Percentiles rank a stretch among this genome's conserved stretches.
These are phyloP conservation scores for Daldinia caldariorum DNA, from an alignment of 495 filamentous ascomycete genomes.

Conservation along the genomic window DNA sequence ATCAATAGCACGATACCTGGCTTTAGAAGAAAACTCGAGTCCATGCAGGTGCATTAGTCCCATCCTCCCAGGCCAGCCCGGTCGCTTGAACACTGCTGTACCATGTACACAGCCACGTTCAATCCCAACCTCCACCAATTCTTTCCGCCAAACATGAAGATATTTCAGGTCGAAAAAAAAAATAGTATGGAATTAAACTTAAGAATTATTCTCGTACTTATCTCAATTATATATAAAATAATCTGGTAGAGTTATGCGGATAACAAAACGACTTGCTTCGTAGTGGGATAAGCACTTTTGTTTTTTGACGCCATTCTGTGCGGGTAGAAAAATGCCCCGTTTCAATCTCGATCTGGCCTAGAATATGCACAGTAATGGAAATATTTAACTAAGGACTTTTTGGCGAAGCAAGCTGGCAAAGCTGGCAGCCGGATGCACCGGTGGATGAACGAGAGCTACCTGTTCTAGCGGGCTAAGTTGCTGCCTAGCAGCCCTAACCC, in stretches of 20 bases:
- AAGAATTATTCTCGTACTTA: too few relatives aligned
- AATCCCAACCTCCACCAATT: constrained; percentile 23
- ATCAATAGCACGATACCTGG: constrained; percentile 27
- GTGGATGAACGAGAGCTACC: background rate
- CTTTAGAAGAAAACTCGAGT: constrained; percentile 18
- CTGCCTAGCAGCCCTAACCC: constrained; percentile 7
- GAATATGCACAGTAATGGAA: constrained; percentile 32
- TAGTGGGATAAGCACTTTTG: too few relatives aligned
- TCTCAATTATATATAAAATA: too few relatives aligned
- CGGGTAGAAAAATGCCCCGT: constrained; percentile 6
- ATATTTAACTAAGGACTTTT: background rate
- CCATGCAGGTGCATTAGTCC: constrained; percentile 19
- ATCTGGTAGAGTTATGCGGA: too few relatives aligned
- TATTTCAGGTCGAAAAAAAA: too few relatives aligned
- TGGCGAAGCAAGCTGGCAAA: background rate
- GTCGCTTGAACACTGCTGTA: too few relatives aligned
- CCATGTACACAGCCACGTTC: constrained; percentile 43
- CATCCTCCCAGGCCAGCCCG: constrained; percentile 31
- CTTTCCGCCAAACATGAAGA: too few relatives aligned
- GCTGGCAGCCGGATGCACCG: constrained; percentile 3
- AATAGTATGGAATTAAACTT: too few relatives aligned
- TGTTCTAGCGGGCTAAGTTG: background rate
- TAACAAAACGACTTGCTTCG: too few relatives aligned
- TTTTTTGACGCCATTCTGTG: too few relatives aligned
- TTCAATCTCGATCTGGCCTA: constrained; percentile 36